A percentile compares a stretch with the other conserved stretches of the same genome.
Conservation (phyloP, 2,329 filamentous ascomycete genomes). For the Xylariaceae sp. region DNA sequence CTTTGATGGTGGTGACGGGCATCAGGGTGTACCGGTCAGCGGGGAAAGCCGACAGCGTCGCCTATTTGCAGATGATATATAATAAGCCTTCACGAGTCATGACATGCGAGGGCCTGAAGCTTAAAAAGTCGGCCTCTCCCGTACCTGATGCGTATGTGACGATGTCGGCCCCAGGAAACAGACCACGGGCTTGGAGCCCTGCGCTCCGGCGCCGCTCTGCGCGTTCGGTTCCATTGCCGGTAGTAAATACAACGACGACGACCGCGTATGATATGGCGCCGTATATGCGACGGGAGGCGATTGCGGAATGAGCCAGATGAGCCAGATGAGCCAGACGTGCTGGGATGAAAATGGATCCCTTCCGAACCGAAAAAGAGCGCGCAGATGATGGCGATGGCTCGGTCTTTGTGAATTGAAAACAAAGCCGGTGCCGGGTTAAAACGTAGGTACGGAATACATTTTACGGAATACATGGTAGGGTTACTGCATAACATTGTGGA, state of each 20-base stretch:
- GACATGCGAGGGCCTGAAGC: slow-evolving; percentile 15
- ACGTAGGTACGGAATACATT: too few species aligned
- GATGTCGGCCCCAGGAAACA: slow-evolving; percentile 48
- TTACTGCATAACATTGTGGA: too few species aligned
- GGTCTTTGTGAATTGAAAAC: too few species aligned
- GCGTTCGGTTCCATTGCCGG: slow-evolving; percentile 18
- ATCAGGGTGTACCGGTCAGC: slow-evolving; percentile 45
- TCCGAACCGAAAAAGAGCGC: too few species aligned
- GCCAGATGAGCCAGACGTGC: too few species aligned
- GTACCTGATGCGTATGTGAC: slow-evolving; percentile 51
- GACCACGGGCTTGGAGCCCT: slow-evolving; percentile 39
- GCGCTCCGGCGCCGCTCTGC: slow-evolving; percentile 3
- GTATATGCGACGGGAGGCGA: neutral
- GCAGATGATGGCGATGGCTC: too few species aligned
- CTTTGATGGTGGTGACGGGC: slow-evolving; percentile 50
- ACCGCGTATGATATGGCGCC: neutral
- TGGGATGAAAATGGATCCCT: too few species aligned
- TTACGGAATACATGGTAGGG: too few species aligned
- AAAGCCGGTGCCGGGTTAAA: too few species aligned
- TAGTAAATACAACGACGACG: neutral
- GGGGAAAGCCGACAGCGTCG: slow-evolving; percentile 46
- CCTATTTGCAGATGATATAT: slow-evolving; percentile 33
- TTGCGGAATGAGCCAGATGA: neutral
- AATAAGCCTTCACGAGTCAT: slow-evolving; percentile 6
- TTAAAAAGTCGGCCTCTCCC: slow-evolving; percentile 10